phyloP scores from a whole-genome alignment of 352 stramenopile species.

The Phytophthora hybrid region DNA sequence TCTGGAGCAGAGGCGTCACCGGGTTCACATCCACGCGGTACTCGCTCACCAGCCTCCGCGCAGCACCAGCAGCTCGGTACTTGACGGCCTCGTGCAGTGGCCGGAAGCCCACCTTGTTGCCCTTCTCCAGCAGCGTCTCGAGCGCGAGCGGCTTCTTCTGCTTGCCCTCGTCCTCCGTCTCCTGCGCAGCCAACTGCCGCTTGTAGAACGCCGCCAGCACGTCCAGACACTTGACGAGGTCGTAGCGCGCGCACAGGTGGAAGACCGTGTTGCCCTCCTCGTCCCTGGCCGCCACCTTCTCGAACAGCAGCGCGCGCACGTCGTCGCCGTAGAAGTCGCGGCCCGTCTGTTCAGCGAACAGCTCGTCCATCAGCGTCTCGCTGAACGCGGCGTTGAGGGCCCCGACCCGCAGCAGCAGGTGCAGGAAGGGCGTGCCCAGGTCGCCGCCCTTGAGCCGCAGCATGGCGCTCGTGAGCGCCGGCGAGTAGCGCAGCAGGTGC shows the following conservation, averaged over 20 bases:
- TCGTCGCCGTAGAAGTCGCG: constrained; percentile 40
- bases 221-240: constrained; percentile 59
- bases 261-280: constrained; percentile 85
- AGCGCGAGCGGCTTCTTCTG: constrained; percentile 40
- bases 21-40: constrained; percentile 59
- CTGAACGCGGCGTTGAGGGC: constrained; percentile 65
- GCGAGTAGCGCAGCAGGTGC: constrained; percentile 71
- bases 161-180: constrained; percentile 20
- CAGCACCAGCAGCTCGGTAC: constrained; percentile 47
- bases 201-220: constrained; percentile 56
- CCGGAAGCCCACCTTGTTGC: constrained; percentile 73
- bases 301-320: constrained; percentile 58
- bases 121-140: constrained; percentile 55
- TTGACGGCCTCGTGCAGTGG: constrained; percentile 79
- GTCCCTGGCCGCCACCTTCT: constrained; percentile 61
- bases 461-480: constrained; percentile 73
- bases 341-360: constrained; percentile 31
- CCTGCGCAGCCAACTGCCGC: constrained; percentile 32
- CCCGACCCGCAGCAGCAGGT: constrained; percentile 72
- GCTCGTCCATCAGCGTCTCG: constrained; percentile 46
- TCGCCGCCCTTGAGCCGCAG: constrained; percentile 70
- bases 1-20: constrained; percentile 62
- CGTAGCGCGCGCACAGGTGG: constrained; percentile 77
- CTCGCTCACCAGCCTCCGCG: constrained; percentile 42
- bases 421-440: constrained; percentile 70